Percentiles rank a stretch among this genome's conserved stretches.
Evolutionary conservation across 129 eudicot species (phyloP).

Genomic region (Chrysanthemum seticuspe): DNA sequence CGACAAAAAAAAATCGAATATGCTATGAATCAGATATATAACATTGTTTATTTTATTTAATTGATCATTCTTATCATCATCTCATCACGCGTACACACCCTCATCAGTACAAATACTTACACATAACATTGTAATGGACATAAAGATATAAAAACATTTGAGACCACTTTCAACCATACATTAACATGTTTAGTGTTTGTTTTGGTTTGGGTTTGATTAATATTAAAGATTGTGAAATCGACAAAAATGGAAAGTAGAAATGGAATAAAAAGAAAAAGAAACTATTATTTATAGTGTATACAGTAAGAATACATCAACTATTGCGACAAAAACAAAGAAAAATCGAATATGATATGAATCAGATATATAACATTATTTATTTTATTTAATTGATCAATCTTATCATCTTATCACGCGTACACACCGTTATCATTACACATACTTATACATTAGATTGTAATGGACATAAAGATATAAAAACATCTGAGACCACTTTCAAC

Average conservation of each 20-base stretch:
- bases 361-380: not conserved
- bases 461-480: conserved; percentile 7
- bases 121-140: not conserved
- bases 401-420: conserved; percentile 6
- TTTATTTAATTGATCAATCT: not conserved
- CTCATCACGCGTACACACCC: not conserved
- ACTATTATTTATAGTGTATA: too few species aligned
- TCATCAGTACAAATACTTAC: not conserved
- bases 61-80: conserved; percentile 10
- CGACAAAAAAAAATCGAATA: not conserved
- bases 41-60: not conserved
- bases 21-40: not conserved
- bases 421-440: not conserved
- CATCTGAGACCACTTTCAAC: conserved; percentile 28
- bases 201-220: conserved; percentile 25
- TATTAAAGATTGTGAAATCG: not conserved
- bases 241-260: conserved; percentile 24
- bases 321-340: not conserved
- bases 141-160: conserved; percentile 23
- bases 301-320: not conserved
- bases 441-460: not conserved
- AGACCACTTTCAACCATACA: conserved; percentile 25
- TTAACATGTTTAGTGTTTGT: conserved; percentile 24
- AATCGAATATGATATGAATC: not conserved
- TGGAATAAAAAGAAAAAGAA: not conserved